These are phyloP conservation scores for Athelia psychrophila DNA, from an alignment of 1,284 basidiomycete genomes.

Conservation along the genomic window DNA sequence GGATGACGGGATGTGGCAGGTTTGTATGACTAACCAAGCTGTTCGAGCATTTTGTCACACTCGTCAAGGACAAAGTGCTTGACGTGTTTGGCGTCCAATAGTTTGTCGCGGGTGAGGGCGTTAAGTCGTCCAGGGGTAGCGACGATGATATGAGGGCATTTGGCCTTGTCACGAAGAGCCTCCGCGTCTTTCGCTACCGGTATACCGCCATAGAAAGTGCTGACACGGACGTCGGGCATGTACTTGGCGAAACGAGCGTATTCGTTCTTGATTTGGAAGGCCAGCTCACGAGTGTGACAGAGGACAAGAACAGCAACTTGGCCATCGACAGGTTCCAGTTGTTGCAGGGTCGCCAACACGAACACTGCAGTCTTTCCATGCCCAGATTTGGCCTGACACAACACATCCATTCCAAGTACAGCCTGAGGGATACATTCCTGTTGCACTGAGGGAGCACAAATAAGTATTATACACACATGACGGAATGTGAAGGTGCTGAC, in stretches of 20 bases:
- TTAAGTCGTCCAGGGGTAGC: constrained; percentile 97
- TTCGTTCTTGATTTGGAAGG: constrained; percentile 99
- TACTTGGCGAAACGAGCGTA: constrained; percentile 99
- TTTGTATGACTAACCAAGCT: constrained; percentile 96
- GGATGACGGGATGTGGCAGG: constrained; percentile 38
- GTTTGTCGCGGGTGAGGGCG: constrained; percentile 90
- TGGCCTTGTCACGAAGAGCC: constrained; percentile 91
- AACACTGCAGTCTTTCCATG: constrained; percentile 99
- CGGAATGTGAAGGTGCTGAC: constrained; percentile 40
- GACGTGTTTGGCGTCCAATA: constrained; percentile 89
- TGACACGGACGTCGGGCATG: constrained; percentile 98
- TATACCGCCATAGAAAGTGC: constrained; percentile 97
- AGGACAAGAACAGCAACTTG: constrained; percentile 97
- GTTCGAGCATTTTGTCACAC: constrained; percentile 99
- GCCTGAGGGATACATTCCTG: constrained; percentile 99
- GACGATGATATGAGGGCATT: constrained; percentile 99
- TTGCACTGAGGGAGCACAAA: constrained; percentile 67
- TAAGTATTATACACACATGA: neutral
- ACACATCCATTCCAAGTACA: constrained; percentile 98
- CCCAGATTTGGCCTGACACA: constrained; percentile 99
- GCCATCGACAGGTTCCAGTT: constrained; percentile 97
- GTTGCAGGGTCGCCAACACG: constrained; percentile 96
- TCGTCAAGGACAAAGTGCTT: constrained; percentile 99
- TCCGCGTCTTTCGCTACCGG: constrained; percentile 95
- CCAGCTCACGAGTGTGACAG: constrained; percentile 98